Conservation (phyloP, 1,139 yeast genomes). For the Hyphopichia wangnamkhiaoensis region DNA sequence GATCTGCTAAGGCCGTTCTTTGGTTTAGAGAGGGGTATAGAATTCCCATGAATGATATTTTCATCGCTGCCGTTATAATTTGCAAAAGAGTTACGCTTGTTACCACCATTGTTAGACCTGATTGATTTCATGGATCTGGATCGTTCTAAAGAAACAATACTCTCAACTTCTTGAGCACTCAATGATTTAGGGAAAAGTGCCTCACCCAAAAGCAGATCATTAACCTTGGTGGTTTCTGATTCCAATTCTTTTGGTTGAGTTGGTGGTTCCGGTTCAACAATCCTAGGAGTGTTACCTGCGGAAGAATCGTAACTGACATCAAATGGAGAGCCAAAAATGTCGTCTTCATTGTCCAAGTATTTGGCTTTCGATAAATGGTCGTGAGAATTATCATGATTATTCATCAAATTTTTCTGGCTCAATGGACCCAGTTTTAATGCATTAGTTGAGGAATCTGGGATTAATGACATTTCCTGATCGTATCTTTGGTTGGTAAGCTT, state of each 20-base stretch:
- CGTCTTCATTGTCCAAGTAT: conserved; percentile 1
- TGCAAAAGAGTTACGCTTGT: conserved; percentile 43
- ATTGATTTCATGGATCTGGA: conserved; percentile 61
- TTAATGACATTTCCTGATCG: conserved; percentile 33
- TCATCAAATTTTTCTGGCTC: conserved; percentile 7
- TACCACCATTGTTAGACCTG: conserved; percentile 22
- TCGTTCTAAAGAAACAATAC: conserved; percentile 71
- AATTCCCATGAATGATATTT: conserved; percentile 34
- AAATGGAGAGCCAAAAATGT: conserved; percentile 36
- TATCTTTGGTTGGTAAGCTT: conserved; percentile 21
- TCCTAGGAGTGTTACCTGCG: conserved; percentile 6
- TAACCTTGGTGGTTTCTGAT: neutral
- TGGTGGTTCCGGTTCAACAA: conserved; percentile 4
- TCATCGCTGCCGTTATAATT: conserved; percentile 53
- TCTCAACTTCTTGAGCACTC: conserved; percentile 67
- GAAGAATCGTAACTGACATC: conserved; percentile 22
- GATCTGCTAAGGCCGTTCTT: conserved; percentile 27
- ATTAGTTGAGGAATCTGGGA: conserved; percentile 15
- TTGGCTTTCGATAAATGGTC: neutral
- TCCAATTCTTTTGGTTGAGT: conserved; percentile 2
- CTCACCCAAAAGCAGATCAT: conserved; percentile 50
- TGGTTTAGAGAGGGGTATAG: conserved; percentile 18
- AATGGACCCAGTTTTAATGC: conserved; percentile 2
- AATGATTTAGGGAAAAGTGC: conserved; percentile 71
- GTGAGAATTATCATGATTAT: conserved; percentile 10